Evolutionary conservation across 2,329 filamentous ascomycete species (phyloP).

Genomic region (Hymenoscyphus scutula): DNA sequence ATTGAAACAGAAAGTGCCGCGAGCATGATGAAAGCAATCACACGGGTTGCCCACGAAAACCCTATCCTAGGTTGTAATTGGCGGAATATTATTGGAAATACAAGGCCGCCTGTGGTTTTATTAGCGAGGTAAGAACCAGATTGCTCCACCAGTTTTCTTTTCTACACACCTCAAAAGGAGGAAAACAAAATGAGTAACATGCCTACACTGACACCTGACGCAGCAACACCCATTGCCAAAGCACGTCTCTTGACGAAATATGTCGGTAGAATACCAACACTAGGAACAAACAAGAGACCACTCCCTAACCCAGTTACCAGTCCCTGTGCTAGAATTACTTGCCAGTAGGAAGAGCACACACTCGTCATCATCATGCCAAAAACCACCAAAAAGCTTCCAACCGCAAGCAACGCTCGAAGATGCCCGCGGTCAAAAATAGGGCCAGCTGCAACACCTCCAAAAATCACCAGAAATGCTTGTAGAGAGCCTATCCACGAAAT

Average conservation of each 20-base stretch:
- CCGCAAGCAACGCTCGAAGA: not conserved
- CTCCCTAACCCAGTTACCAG: conserved; percentile 43
- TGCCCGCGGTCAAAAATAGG: conserved; percentile 8
- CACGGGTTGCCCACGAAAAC: conserved; percentile 55
- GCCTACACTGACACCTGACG: conserved; percentile 42
- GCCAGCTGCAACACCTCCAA: not conserved
- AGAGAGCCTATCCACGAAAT: conserved; percentile 4
- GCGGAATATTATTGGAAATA: conserved; percentile 31
- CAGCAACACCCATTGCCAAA: conserved; percentile 45
- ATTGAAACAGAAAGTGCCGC: conserved; percentile 31
- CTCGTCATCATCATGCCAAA: conserved; percentile 61
- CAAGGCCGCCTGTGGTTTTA: too few relatives aligned
- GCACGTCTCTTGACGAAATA: conserved; percentile 44
- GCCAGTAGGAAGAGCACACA: conserved; percentile 51
- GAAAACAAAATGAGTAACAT: not conserved
- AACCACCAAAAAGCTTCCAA: conserved; percentile 35
- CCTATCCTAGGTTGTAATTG: conserved; percentile 37
- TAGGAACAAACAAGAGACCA: conserved; percentile 43
- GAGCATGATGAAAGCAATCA: conserved; percentile 51
- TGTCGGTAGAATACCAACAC: conserved; percentile 41
- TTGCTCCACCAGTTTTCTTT: not conserved
- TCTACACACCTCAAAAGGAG: not conserved
- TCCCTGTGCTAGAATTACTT: conserved; percentile 47
- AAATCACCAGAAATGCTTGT: not conserved
- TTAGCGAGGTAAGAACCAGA: too few relatives aligned